Evolutionary conservation across 495 filamentous ascomycete species (phyloP).

Genomic region (Bathelium albidoporum): DNA sequence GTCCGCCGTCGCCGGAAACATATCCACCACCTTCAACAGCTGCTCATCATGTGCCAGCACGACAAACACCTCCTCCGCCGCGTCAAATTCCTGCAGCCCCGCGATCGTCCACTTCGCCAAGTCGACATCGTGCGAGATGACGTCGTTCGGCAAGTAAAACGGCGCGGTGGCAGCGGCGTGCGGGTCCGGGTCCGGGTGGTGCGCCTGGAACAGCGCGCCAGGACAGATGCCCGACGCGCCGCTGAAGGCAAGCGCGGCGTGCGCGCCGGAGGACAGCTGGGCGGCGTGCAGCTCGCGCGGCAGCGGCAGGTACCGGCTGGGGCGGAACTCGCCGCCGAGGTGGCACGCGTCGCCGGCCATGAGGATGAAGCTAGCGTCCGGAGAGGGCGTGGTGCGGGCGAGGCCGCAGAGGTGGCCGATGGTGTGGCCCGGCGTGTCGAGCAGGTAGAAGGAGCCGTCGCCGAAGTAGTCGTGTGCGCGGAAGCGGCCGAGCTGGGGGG

Average conservation of each 20-base stretch:
- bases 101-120: constrained; percentile 20
- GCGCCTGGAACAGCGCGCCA: constrained; percentile 32
- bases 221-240: constrained; percentile 33
- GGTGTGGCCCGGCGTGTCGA: constrained; percentile 47
- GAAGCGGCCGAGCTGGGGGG: constrained; percentile 26
- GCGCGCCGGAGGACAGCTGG: constrained; percentile 7
- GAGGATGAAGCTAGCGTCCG: constrained; percentile 44
- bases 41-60: constrained; percentile 44
- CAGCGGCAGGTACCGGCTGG: constrained; percentile 39
- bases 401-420: constrained; percentile 49
- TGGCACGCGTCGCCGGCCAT: constrained; percentile 50
- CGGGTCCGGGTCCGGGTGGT: constrained; percentile 18
- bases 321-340: constrained; percentile 44
- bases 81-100: constrained; percentile 34
- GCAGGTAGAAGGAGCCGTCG: constrained; percentile 50
- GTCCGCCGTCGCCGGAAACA: constrained; percentile 43
- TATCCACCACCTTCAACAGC: constrained; percentile 38
- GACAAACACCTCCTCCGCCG: constrained; percentile 39
- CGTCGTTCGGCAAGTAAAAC: constrained; percentile 29
- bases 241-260: too few species aligned
- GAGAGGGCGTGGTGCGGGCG: constrained; percentile 31
- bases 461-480: constrained; percentile 37
- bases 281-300: constrained; percentile 36
- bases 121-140: constrained; percentile 16
- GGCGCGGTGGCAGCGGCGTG: constrained; percentile 16